These are phyloP conservation scores for Termitomyces bulborhizus DNA, from an alignment of 768 basidiomycete species.

Conservation along the genomic window DNA sequence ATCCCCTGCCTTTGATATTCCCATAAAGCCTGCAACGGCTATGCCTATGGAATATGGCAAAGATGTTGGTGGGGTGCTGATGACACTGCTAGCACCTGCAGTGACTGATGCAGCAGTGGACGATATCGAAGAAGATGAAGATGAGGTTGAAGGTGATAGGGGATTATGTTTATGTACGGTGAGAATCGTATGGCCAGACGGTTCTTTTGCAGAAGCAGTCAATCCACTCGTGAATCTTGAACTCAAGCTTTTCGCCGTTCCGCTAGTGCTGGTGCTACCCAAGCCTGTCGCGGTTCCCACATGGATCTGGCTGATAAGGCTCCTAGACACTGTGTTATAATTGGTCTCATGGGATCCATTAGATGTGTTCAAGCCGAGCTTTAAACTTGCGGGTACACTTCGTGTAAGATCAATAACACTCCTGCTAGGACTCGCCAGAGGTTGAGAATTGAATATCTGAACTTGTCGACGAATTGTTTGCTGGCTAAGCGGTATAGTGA, in stretches of 20 bases:
- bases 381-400: constrained; percentile 20
- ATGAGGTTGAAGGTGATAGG: constrained; percentile 36
- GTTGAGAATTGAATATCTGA: constrained; percentile 81
- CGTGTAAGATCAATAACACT: constrained; percentile 25
- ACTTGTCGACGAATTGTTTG: constrained; percentile 55
- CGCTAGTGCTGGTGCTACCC: constrained; percentile 19
- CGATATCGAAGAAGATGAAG: constrained; percentile 48
- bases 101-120: constrained; percentile 33
- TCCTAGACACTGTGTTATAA: constrained; percentile 28
- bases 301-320: constrained; percentile 37
- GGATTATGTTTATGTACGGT: constrained; percentile 14
- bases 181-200: constrained; percentile 11
- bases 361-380: constrained; percentile 20
- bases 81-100: constrained; percentile 33
- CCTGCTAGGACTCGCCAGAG: constrained; percentile 52
- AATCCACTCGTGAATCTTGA: constrained; percentile 35
- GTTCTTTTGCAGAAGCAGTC: constrained; percentile 22
- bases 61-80: constrained; percentile 57
- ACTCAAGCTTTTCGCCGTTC: constrained; percentile 27
- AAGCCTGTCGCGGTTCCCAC: constrained; percentile 25
- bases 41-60: constrained; percentile 42
- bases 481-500: constrained; percentile 53
- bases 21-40: constrained; percentile 33
- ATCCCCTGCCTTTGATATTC: constrained; percentile 25
- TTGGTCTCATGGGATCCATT: constrained; percentile 27